Evolutionary conservation across 306 rosid species (phyloP).

Genomic region (Quercus variabilis): DNA sequence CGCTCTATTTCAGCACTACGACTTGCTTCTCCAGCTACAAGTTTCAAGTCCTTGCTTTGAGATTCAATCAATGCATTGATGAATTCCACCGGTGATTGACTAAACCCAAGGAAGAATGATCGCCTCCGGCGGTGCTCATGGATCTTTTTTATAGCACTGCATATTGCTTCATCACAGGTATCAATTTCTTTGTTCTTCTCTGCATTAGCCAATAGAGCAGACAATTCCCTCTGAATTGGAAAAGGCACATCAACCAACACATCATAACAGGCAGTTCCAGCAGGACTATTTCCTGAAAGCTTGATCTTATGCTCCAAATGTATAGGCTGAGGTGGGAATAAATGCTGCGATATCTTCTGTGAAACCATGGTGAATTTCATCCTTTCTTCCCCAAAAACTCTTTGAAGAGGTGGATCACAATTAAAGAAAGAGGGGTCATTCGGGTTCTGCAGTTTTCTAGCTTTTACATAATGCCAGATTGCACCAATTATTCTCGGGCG

Average conservation of each 20-base stretch:
- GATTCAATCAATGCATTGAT: constrained; percentile 88
- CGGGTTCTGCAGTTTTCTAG: constrained; percentile 89
- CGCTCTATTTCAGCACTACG: constrained; percentile 89
- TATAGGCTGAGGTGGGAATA: constrained; percentile 87
- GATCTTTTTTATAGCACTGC: constrained; percentile 80
- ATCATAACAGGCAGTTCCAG: constrained; percentile 94
- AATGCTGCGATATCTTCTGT: constrained; percentile 87
- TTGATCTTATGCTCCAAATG: constrained; percentile 87
- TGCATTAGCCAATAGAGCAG: constrained; percentile 75
- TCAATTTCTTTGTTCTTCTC: constrained; percentile 98
- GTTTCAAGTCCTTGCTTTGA: constrained; percentile 89
- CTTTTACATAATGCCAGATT: constrained; percentile 99
- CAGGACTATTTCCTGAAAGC: constrained; percentile 88
- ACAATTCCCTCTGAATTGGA: constrained; percentile 90
- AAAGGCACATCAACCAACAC: constrained; percentile 90
- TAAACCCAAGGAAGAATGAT: constrained; percentile 94
- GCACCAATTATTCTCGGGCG: constrained; percentile 96
- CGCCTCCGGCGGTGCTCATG: constrained; percentile 95
- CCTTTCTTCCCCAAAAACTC: constrained; percentile 91
- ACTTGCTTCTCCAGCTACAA: constrained; percentile 88
- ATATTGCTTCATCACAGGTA: constrained; percentile 84
- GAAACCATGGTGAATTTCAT: constrained; percentile 93
- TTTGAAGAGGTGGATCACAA: constrained; percentile 91
- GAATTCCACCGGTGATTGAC: constrained; percentile 97
- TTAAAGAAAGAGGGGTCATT: constrained; percentile 75